phyloP scores from a whole-genome alignment of 2,329 filamentous ascomycete genomes.

The Coniosporium tulheliwenetii region DNA sequence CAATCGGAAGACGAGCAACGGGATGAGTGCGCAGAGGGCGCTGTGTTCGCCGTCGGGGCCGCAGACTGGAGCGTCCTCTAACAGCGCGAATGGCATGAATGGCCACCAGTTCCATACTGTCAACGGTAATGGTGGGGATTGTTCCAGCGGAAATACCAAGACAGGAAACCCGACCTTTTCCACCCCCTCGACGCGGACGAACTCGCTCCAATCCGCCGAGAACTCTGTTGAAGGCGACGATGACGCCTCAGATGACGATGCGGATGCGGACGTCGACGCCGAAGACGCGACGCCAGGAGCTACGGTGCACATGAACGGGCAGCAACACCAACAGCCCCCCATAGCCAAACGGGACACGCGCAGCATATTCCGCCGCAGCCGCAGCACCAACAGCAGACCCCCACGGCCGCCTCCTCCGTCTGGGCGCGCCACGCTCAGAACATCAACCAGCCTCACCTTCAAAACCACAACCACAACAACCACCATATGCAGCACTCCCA shows the following conservation, averaged over 20 bases:
- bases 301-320: background rate
- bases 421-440: no score
- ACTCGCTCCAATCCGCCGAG: background rate
- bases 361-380: no score
- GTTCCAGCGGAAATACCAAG: background rate
- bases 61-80: slow-evolving; percentile 1
- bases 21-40: slow-evolving; percentile 19
- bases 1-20: slow-evolving; percentile 10
- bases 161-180: background rate
- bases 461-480: no score
- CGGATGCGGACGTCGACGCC: background rate
- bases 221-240: background rate
- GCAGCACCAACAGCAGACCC: no score
- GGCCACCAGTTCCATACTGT: background rate
- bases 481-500: no score
- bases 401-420: no score
- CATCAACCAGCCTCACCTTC: no score
- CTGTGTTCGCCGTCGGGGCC: slow-evolving; percentile 6
- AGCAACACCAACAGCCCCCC: no score
- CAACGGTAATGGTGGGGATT: background rate
- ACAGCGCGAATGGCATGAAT: background rate
- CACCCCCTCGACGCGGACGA: background rate
- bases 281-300: background rate
- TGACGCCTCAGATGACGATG: slow-evolving; percentile 3
- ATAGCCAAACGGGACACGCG: no score